Conservation (phyloP, 225 moss, liverwort and hornwort species). For the Polytrichum commune region DNA sequence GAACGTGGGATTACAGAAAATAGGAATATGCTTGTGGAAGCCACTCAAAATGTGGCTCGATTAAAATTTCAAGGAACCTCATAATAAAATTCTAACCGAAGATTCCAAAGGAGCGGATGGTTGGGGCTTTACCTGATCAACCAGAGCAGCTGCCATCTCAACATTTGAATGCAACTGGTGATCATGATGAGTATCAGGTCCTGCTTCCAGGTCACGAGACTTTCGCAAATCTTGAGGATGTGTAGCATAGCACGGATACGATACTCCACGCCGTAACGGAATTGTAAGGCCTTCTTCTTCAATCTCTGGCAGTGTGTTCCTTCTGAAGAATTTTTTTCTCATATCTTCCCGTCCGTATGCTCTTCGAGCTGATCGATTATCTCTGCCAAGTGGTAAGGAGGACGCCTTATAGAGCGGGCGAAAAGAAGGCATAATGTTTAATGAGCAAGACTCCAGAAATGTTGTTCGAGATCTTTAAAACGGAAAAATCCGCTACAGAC, state of each 20-base stretch:
- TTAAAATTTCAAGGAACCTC: too few relatives aligned
- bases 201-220: slow-evolving; percentile 40
- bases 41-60: too few relatives aligned
- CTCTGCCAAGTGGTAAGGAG: slow-evolving; percentile 35
- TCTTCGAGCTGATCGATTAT: slow-evolving; percentile 27
- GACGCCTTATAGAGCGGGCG: slow-evolving; percentile 40
- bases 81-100: too few relatives aligned
- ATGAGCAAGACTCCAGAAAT: slow-evolving; percentile 2
- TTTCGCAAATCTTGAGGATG: slow-evolving; percentile 14
- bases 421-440: slow-evolving; percentile 34
- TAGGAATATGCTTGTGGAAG: too few relatives aligned
- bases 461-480: too few relatives aligned
- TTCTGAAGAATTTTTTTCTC: slow-evolving; percentile 43
- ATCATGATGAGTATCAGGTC: slow-evolving; percentile 17
- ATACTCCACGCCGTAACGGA: slow-evolving; percentile 36
- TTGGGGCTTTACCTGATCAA: slow-evolving; percentile 38
- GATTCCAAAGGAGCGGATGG: not conserved
- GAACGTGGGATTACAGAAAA: too few relatives aligned
- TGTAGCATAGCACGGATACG: slow-evolving; percentile 20
- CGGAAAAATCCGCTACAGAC: too few relatives aligned
- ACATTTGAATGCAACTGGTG: slow-evolving; percentile 51
- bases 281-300: slow-evolving; percentile 50
- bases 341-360: slow-evolving; percentile 31
- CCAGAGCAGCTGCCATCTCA: slow-evolving; percentile 58
- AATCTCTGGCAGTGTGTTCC: slow-evolving; percentile 43